Conservation (phyloP, 208 protist genomes). For the Leishmania aethiopica region DNA sequence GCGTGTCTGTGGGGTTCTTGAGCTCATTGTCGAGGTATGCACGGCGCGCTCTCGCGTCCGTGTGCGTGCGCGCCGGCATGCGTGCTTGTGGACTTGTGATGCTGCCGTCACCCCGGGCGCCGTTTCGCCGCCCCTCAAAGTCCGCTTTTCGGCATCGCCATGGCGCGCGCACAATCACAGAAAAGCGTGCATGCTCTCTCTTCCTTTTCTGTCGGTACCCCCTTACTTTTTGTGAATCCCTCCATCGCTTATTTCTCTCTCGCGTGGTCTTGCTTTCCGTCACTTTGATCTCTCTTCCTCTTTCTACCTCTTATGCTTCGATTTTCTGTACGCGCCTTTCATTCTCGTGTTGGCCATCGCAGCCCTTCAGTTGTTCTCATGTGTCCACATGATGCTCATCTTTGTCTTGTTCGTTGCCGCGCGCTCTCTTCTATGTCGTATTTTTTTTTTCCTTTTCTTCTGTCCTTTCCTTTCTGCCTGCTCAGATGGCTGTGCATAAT, state of each 20-base stretch:
- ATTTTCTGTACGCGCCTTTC: neutral
- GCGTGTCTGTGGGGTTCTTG: neutral
- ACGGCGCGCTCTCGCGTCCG: neutral
- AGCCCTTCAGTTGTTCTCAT: neutral
- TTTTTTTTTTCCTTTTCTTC: neutral
- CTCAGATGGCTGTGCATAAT: neutral
- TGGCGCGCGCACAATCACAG: neutral
- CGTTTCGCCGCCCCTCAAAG: neutral
- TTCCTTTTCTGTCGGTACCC: neutral
- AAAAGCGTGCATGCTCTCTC: neutral
- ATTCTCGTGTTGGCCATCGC: neutral
- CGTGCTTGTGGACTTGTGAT: neutral
- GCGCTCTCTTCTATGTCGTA: neutral
- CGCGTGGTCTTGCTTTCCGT: no score
- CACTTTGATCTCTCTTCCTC: neutral
- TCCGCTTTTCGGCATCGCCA: neutral
- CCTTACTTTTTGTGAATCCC: neutral
- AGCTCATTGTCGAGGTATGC: neutral
- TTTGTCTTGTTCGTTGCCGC: neutral
- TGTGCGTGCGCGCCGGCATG: conserved; percentile 1
- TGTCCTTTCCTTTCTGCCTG: neutral
- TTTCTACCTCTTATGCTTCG: neutral
- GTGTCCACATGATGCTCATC: neutral
- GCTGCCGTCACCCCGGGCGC: neutral
- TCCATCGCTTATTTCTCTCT: neutral